Evolutionary conservation across 805 yeast genomes (phyloP).

Genomic region (Spathaspora sp.): DNA sequence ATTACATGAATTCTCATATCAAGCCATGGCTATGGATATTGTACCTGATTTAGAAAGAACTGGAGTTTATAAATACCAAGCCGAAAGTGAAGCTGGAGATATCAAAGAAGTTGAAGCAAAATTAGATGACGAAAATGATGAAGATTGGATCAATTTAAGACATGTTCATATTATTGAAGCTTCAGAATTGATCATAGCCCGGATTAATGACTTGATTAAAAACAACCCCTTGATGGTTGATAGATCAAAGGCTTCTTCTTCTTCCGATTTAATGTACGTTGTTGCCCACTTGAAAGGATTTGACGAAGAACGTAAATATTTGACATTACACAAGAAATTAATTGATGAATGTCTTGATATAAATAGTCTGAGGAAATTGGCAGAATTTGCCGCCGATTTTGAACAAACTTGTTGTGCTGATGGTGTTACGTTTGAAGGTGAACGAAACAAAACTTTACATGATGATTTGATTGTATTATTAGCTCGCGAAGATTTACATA

Average conservation of each 20-base stretch:
- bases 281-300: constrained; percentile 68
- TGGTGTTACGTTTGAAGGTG: constrained; percentile 68
- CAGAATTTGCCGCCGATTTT: constrained; percentile 69
- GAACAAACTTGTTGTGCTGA: constrained; percentile 80
- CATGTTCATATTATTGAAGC: constrained; percentile 76
- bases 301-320: constrained; percentile 60
- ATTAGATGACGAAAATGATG: constrained; percentile 61
- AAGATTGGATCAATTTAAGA: constrained; percentile 67
- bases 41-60: constrained; percentile 40
- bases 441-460: constrained; percentile 54
- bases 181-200: constrained; percentile 54
- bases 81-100: constrained; percentile 51
- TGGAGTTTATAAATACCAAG: constrained; percentile 47
- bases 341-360: constrained; percentile 62
- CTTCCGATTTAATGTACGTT: constrained; percentile 71
- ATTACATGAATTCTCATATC: constrained; percentile 85
- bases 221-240: constrained; percentile 77
- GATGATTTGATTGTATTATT: constrained; percentile 59
- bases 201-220: constrained; percentile 60
- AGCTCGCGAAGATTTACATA: constrained; percentile 43
- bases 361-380: constrained; percentile 55
- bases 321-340: constrained; percentile 56
- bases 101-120: constrained; percentile 25
- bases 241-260: constrained; percentile 56
- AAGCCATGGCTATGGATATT: constrained; percentile 86